phyloP scores from a whole-genome alignment of 371 early-diverging fungal species.

The Saksenaea oblongispora region DNA sequence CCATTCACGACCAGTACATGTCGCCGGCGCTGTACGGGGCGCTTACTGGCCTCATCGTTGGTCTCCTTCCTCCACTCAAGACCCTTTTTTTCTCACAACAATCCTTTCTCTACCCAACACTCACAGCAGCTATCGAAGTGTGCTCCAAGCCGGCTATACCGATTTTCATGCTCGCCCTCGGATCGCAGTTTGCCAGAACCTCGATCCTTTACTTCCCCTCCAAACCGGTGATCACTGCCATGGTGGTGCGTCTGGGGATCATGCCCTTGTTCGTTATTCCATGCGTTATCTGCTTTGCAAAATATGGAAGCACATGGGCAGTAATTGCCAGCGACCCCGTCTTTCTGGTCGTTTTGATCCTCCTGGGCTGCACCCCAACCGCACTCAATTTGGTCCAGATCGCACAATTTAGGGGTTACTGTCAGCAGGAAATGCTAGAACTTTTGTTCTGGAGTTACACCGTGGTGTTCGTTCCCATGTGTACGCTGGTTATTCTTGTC shows the following conservation, averaged over 20 bases:
- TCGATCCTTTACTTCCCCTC: not conserved
- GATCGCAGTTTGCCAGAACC: constrained; percentile 58
- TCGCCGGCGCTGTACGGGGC: constrained; percentile 71
- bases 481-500: constrained; percentile 39
- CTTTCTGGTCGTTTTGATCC: constrained; percentile 49
- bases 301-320: constrained; percentile 27
- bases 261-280: constrained; percentile 50
- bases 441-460: constrained; percentile 66
- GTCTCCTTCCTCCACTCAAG: constrained; percentile 56
- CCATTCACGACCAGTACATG: constrained; percentile 32
- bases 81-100: constrained; percentile 50
- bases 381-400: constrained; percentile 63
- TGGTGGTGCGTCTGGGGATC: constrained; percentile 44
- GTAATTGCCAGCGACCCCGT: constrained; percentile 49
- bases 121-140: constrained; percentile 64
- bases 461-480: constrained; percentile 52
- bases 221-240: constrained; percentile 32
- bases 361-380: constrained; percentile 56
- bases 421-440: constrained; percentile 57
- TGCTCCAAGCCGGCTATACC: constrained; percentile 73
- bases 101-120: constrained; percentile 51
- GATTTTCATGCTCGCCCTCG: constrained; percentile 67
- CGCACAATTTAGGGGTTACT: constrained; percentile 52
- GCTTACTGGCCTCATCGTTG: constrained; percentile 54
- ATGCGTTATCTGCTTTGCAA: constrained; percentile 39